These are phyloP conservation scores for Aspergillus sp. DNA, from an alignment of 2,329 filamentous ascomycete genomes.

Conservation along the genomic window DNA sequence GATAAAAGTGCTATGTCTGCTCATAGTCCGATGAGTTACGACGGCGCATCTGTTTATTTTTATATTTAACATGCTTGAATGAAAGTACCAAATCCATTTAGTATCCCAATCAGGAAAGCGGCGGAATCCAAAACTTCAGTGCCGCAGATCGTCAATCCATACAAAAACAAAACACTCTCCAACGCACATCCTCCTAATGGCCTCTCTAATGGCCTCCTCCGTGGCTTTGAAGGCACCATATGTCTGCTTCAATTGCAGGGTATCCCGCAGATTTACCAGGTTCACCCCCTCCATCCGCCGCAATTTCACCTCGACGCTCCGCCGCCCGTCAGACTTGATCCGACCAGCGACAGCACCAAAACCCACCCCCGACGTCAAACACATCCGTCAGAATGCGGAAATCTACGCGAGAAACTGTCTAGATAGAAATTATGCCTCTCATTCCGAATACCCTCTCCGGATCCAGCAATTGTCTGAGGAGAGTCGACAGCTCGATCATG, in stretches of 20 bases:
- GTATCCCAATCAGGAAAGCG: neutral
- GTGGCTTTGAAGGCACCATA: constrained; percentile 25
- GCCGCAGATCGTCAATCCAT: neutral
- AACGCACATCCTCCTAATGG: neutral
- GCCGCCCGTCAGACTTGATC: constrained; percentile 18
- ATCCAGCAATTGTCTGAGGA: constrained; percentile 42
- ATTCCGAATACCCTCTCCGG: constrained; percentile 45
- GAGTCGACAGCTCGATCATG: constrained; percentile 31
- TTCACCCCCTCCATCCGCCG: constrained; percentile 12
- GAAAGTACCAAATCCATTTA: neutral
- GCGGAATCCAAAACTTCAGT: neutral
- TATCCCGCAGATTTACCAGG: constrained; percentile 8
- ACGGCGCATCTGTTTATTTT: too few relatives aligned
- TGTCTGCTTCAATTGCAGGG: constrained; percentile 29
- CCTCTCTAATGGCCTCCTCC: neutral
- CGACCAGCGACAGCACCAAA: constrained; percentile 70
- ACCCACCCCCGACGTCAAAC: constrained; percentile 72
- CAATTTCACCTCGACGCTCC: constrained; percentile 14
- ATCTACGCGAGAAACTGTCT: constrained; percentile 77
- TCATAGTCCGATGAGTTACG: neutral
- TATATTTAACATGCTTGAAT: neutral
- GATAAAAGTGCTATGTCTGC: neutral
- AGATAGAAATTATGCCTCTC: constrained; percentile 69
- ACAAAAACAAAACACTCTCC: neutral
- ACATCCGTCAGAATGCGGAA: constrained; percentile 78